A percentile compares a stretch with the other conserved stretches of the same genome.
These are phyloP conservation scores for Achaetomiella virescens DNA, from an alignment of 495 filamentous ascomycete genomes.

Conservation along the genomic window DNA sequence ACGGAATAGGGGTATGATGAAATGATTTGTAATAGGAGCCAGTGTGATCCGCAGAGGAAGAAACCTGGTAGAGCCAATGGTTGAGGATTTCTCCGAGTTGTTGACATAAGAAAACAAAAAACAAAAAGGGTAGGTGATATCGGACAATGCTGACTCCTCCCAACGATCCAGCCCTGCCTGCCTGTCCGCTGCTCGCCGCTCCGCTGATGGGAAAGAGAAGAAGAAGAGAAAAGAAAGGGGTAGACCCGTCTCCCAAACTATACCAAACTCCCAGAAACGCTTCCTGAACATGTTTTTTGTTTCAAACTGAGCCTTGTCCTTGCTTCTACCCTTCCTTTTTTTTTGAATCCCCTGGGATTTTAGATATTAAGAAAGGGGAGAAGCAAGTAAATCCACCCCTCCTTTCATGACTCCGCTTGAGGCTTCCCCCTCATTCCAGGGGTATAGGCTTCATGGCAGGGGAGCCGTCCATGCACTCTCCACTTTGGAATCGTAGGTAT, in stretches of 20 bases:
- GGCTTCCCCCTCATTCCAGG: not conserved
- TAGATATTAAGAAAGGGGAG: not conserved
- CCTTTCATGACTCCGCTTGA: not conserved
- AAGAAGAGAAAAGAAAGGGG: slow-evolving; percentile 1
- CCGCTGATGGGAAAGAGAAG: not conserved
- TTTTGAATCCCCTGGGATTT: not conserved
- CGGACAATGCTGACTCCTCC: slow-evolving; percentile 14
- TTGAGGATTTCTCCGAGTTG: slow-evolving; percentile 10
- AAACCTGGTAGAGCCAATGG: slow-evolving; percentile 5
- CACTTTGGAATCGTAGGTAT: too few relatives aligned
- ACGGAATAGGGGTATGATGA: not conserved
- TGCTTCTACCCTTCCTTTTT: slow-evolving; percentile 6
- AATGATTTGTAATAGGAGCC: not conserved
- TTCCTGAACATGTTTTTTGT: slow-evolving; percentile 12
- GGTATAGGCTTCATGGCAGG: too few relatives aligned
- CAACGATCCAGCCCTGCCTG: not conserved
- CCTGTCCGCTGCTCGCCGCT: slow-evolving; percentile 1
- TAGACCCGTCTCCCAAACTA: slow-evolving; percentile 15
- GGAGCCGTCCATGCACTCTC: too few relatives aligned
- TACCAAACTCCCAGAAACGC: slow-evolving; percentile 20
- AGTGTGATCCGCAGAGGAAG: not conserved
- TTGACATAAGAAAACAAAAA: slow-evolving; percentile 28
- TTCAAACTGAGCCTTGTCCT: slow-evolving; percentile 14
- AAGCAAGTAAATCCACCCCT: not conserved
- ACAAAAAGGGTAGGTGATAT: slow-evolving; percentile 9